A percentile compares a stretch with the other conserved stretches of the same genome.
phyloP scores from a whole-genome alignment of 1,284 basidiomycete species.

The Malassezia vespertilionis region DNA sequence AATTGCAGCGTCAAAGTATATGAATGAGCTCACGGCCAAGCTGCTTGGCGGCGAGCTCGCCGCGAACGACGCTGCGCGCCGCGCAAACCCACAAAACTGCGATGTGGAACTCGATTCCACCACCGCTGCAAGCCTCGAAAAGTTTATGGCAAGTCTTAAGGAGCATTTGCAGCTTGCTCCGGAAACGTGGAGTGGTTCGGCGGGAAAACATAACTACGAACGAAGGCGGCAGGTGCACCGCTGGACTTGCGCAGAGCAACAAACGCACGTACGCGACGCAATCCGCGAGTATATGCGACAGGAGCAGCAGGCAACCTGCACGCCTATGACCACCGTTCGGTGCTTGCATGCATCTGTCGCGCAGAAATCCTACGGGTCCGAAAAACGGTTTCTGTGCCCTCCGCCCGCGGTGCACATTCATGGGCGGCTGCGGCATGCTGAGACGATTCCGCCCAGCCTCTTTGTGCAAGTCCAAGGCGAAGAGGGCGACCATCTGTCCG shows the following conservation, averaged over 20 bases:
- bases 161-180: constrained; percentile 12
- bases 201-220: constrained; percentile 14
- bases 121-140: constrained; percentile 26
- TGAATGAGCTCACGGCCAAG: constrained; percentile 11
- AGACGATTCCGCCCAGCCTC: constrained; percentile 45
- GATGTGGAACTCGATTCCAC: constrained; percentile 21
- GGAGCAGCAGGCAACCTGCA: constrained; percentile 18
- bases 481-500: constrained; percentile 57
- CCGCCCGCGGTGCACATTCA: constrained; percentile 77
- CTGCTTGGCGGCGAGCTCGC: constrained; percentile 4
- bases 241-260: constrained; percentile 22
- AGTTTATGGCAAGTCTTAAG: constrained; percentile 32
- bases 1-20: constrained; percentile 5
- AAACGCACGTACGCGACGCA: constrained; percentile 19
- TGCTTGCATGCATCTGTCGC: constrained; percentile 78
- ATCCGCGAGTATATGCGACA: constrained; percentile 22
- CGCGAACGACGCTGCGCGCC: neutral
- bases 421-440: constrained; percentile 52
- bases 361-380: constrained; percentile 80
- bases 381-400: constrained; percentile 80
- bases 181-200: constrained; percentile 15
- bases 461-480: constrained; percentile 76
- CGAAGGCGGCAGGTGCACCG: constrained; percentile 14
- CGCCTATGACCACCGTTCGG: constrained; percentile 60
- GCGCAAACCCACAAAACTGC: neutral